Percentiles rank a stretch among this genome's conserved stretches.
These are phyloP conservation scores for Cnidoscolus chayamansa DNA, from an alignment of 441 rosid species.

Conservation along the genomic window DNA sequence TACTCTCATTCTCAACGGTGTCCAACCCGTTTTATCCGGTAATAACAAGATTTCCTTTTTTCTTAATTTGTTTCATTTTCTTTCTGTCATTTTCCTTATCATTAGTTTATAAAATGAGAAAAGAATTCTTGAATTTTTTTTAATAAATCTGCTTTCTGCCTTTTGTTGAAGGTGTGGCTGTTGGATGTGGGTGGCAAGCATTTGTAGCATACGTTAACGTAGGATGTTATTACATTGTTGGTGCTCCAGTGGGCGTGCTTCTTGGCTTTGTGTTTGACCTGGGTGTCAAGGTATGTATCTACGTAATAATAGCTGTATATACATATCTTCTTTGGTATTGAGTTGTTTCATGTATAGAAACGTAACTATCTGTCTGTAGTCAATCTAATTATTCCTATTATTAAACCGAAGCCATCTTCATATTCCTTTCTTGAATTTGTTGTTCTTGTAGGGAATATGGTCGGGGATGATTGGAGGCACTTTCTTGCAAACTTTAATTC, in stretches of 20 bases:
- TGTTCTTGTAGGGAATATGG: constrained; percentile 17
- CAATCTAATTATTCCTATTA: not conserved
- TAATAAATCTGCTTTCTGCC: too few relatives aligned
- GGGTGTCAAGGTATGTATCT: constrained; percentile 39
- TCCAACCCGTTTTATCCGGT: constrained; percentile 55
- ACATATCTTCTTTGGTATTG: too few relatives aligned
- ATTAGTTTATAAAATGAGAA: not conserved
- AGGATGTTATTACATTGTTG: constrained; percentile 31
- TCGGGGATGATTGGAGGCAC: constrained; percentile 21
- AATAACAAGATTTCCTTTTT: not conserved
- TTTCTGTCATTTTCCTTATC: not conserved
- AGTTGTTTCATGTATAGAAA: not conserved
- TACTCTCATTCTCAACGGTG: constrained; percentile 38
- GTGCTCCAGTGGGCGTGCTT: constrained; percentile 43
- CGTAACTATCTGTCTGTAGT: too few relatives aligned
- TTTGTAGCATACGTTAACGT: constrained; percentile 27
- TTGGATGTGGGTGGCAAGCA: constrained; percentile 43
- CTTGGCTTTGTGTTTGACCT: constrained; percentile 39
- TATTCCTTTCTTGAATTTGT: not conserved
- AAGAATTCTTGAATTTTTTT: too few relatives aligned
- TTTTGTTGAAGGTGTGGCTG: constrained; percentile 35
- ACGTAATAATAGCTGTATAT: too few relatives aligned
- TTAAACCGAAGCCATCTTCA: not conserved
- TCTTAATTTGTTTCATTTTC: not conserved
- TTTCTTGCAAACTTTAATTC: constrained; percentile 11